Percentiles rank a stretch among this genome's conserved stretches.
These are phyloP conservation scores for Xylogone sp. DNA, from an alignment of 2,329 filamentous ascomycete genomes.

Conservation along the genomic window DNA sequence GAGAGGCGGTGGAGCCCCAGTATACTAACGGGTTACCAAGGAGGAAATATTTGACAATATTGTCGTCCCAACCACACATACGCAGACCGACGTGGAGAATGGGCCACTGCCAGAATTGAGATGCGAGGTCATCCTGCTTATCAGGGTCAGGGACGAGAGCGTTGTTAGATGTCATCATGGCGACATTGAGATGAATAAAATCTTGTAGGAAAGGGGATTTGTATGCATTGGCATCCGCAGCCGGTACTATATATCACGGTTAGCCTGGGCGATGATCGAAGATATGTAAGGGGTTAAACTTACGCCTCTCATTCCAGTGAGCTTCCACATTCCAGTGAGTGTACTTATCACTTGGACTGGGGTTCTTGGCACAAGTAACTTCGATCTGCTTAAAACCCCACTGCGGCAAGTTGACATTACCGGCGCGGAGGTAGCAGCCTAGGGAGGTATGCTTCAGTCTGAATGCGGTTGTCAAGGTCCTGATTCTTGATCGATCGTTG, in stretches of 20 bases:
- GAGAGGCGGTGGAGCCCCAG: constrained; percentile 82
- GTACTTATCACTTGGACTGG: constrained; percentile 88
- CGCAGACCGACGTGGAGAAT: constrained; percentile 91
- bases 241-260: constrained; percentile 62
- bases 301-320: constrained; percentile 89
- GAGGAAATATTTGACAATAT: constrained; percentile 95
- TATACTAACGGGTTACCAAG: constrained; percentile 95
- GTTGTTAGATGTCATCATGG: constrained; percentile 99
- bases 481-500: constrained; percentile 72
- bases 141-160: constrained; percentile 95
- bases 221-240: constrained; percentile 85
- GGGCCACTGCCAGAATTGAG: constrained; percentile 98
- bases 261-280: constrained; percentile 5
- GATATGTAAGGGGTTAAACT: constrained; percentile 34
- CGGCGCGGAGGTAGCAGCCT: constrained; percentile 90
- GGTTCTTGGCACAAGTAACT: constrained; percentile 89
- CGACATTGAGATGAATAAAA: constrained; percentile 96
- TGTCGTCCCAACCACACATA: constrained; percentile 98
- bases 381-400: constrained; percentile 99
- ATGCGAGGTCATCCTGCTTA: constrained; percentile 97
- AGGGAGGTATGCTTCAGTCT: constrained; percentile 77
- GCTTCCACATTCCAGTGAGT: constrained; percentile 99
- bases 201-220: constrained; percentile 97
- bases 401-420: constrained; percentile 93
- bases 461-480: constrained; percentile 92